Evolutionary conservation across 2,329 filamentous ascomycete genomes (phyloP).

Genomic region (Apiospora koreana): DNA sequence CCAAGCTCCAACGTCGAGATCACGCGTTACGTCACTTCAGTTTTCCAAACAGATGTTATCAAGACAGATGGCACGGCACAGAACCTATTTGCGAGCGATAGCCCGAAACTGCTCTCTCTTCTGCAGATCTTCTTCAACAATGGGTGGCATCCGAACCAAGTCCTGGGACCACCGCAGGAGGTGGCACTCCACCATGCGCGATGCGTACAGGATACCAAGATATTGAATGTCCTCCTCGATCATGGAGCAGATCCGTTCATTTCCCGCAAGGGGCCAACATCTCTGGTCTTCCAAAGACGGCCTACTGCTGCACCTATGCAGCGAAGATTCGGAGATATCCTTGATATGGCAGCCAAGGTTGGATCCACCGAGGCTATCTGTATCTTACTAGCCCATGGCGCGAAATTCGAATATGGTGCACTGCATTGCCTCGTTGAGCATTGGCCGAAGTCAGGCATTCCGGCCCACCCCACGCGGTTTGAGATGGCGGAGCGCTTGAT

Average conservation of each 20-base stretch:
- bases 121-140: background rate
- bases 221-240: background rate
- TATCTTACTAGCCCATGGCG: slow-evolving; percentile 7
- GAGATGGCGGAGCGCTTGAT: slow-evolving; percentile 5
- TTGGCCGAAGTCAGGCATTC: background rate
- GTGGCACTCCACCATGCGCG: background rate
- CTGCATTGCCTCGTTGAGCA: background rate
- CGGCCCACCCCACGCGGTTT: background rate
- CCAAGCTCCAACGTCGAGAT: background rate
- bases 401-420: slow-evolving; percentile 6
- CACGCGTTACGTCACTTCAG: no score
- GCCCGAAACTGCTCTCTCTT: background rate
- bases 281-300: background rate
- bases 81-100: background rate
- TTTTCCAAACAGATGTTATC: background rate
- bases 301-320: background rate
- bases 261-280: background rate
- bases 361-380: background rate
- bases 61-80: background rate
- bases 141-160: slow-evolving; percentile 13
- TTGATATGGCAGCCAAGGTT: background rate
- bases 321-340: slow-evolving; percentile 3
- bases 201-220: background rate
- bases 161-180: background rate
- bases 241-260: slow-evolving; percentile 7